These are phyloP conservation scores for Liquidambar formosana DNA, from an alignment of 164 flowering plant species.

Conservation along the genomic window DNA sequence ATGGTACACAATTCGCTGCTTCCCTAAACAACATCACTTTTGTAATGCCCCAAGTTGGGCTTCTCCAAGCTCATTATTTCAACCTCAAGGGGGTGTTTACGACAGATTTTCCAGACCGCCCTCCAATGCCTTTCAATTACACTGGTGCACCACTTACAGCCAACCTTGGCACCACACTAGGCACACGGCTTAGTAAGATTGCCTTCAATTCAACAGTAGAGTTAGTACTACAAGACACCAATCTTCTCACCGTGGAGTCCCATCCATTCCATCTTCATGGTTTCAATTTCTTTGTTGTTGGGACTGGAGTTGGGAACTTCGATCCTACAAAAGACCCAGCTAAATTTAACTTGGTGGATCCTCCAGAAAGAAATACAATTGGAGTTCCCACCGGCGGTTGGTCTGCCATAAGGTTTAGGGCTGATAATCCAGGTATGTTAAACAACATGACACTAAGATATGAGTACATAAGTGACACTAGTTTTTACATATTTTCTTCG, in stretches of 20 bases:
- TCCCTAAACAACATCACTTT: constrained; percentile 25
- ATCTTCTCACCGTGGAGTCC: constrained; percentile 27
- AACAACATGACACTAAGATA: background rate
- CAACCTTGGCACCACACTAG: constrained; percentile 15
- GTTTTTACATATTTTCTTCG: too few species aligned
- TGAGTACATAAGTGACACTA: too few species aligned
- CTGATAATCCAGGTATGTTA: constrained; percentile 27
- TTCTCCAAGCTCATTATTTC: constrained; percentile 24
- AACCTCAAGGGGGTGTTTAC: constrained; percentile 19
- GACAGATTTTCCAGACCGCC: constrained; percentile 25
- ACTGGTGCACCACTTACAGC: constrained; percentile 21
- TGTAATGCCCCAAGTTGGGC: constrained; percentile 24
- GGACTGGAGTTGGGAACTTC: constrained; percentile 36
- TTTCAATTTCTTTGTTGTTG: constrained; percentile 34
- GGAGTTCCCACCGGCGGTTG: constrained; percentile 31
- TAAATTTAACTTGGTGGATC: constrained; percentile 38
- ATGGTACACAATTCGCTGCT: constrained; percentile 16
- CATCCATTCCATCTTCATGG: constrained; percentile 45
- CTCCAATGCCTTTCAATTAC: constrained; percentile 21
- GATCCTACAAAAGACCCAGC: constrained; percentile 28
- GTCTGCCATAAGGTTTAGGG: constrained; percentile 25
- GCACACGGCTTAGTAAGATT: constrained; percentile 20
- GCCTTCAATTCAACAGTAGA: constrained; percentile 21
- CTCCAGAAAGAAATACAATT: constrained; percentile 28
- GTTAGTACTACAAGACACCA: constrained; percentile 26